These are phyloP conservation scores for Boletellus sp. DNA, from an alignment of 768 basidiomycete genomes.

Conservation along the genomic window DNA sequence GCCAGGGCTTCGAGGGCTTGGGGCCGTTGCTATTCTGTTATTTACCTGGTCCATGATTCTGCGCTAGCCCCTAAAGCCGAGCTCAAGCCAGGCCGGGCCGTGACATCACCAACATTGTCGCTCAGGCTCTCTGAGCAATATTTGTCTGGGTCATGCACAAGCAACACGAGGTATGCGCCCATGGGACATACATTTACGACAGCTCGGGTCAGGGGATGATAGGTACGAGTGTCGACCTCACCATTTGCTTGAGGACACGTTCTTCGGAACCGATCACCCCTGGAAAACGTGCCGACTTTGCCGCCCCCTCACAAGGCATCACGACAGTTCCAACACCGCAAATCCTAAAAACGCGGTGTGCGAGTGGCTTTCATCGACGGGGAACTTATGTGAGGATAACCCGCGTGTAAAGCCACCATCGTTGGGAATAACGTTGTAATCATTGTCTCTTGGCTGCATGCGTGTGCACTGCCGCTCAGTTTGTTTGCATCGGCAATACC, in stretches of 20 bases:
- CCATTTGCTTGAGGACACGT: conserved; percentile 72
- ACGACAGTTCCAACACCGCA: conserved; percentile 57
- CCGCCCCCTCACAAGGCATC: conserved; percentile 80
- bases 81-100: too few species aligned
- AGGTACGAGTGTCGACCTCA: conserved; percentile 88
- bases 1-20: too few species aligned
- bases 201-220: conserved; percentile 1
- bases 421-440: background rate
- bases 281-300: conserved; percentile 83
- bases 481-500: conserved; percentile 2
- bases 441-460: background rate
- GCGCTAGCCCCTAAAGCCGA: too few species aligned
- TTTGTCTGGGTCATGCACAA: conserved; percentile 69
- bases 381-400: conserved; percentile 29
- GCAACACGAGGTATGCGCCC: conserved; percentile 60
- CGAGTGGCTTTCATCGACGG: conserved; percentile 81
- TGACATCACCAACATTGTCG: too few species aligned
- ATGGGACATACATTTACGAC: background rate
- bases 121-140: conserved; percentile 80
- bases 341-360: conserved; percentile 67
- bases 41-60: too few species aligned
- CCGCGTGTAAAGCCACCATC: too few species aligned
- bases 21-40: too few species aligned
- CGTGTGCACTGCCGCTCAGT: too few species aligned
- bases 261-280: conserved; percentile 77